A percentile compares a stretch with the other conserved stretches of the same genome.
These are phyloP conservation scores for Neltuma alba DNA, from an alignment of 306 rosid species.

Conservation along the genomic window DNA sequence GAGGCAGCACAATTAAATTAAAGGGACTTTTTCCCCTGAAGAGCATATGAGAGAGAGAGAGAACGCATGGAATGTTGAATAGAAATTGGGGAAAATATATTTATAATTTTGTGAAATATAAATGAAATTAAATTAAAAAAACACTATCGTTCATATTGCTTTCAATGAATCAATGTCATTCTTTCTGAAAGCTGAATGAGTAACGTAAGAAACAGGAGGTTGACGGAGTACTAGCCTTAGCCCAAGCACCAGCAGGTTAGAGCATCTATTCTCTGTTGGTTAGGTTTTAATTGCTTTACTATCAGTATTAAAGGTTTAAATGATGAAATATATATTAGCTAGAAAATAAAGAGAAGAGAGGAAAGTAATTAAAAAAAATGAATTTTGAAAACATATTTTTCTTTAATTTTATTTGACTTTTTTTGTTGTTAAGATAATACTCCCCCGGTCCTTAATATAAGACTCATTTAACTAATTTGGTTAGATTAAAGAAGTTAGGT, in stretches of 20 bases:
- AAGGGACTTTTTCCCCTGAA: slow-evolving; percentile 1
- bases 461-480: too few species aligned
- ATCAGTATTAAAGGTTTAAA: not conserved
- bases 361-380: too few species aligned
- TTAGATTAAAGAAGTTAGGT: too few species aligned
- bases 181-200: not conserved
- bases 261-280: not conserved
- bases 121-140: too few species aligned
- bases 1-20: not conserved
- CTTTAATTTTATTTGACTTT: too few species aligned
- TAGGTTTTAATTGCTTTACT: not conserved
- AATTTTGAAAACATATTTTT: too few species aligned
- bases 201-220: slow-evolving; percentile 18
- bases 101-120: too few species aligned
- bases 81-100: not conserved
- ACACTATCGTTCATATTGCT: too few species aligned
- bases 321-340: not conserved
- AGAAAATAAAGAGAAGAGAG: not conserved
- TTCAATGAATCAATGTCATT: too few species aligned
- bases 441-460: too few species aligned
- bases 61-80: slow-evolving; percentile 40
- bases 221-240: not conserved
- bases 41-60: not conserved
- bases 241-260: not conserved
- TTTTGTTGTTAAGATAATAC: too few species aligned